Evolutionary conservation across 495 filamentous ascomycete genomes (phyloP), one percentile per base, ranked within the genome.

Genomic region (Mytilinidion resinicola): DNA sequence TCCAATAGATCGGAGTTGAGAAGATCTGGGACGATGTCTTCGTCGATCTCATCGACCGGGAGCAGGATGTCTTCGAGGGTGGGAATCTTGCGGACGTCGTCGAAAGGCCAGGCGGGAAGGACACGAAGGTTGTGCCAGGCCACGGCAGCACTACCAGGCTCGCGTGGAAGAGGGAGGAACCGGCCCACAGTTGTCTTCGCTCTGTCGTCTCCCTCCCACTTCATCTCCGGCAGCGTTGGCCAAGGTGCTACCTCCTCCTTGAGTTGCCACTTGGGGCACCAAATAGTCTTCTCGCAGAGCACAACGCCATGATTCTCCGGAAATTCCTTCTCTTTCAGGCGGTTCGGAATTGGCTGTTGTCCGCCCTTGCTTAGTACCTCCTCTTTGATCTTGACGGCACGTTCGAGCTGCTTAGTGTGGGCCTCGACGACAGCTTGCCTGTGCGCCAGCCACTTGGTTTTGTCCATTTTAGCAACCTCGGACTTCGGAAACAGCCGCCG

Each of bases 141-240:
- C 15, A 63, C 59, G 35, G 52, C 50, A 7, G 64, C 60, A 35
- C 55, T 57, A 6, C 63, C 60, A 7, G 52, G 30, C 51, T 67
- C 64, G 12, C 64, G 60, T 3, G 64, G 64, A 37, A 67, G 20
- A 15, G 64, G 64, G 21, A 54, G 39, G 56, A 54, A 67, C 1
- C 64, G 51, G 11, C 60, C 56, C 14, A 63, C 56, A 21, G 39
- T 50, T 1, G 60, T 67, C 57, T 63, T 67, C 8, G 64, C 64
- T 15, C 64, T 56, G 44, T 67, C 64, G 34, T 67, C 64, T 0
- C 64, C 64, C 54, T 67, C 64, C 64, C 64, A 67, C 50, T 67
- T 67, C 51, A 67, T 43, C 53, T 67, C 64, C 10, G 60, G 51
- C 4, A 46, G 33, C 12, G 41, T 51, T 6, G 64, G 64, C 64